These are phyloP conservation scores for Begonia masoniana DNA, from an alignment of 306 rosid species.

Conservation along the genomic window DNA sequence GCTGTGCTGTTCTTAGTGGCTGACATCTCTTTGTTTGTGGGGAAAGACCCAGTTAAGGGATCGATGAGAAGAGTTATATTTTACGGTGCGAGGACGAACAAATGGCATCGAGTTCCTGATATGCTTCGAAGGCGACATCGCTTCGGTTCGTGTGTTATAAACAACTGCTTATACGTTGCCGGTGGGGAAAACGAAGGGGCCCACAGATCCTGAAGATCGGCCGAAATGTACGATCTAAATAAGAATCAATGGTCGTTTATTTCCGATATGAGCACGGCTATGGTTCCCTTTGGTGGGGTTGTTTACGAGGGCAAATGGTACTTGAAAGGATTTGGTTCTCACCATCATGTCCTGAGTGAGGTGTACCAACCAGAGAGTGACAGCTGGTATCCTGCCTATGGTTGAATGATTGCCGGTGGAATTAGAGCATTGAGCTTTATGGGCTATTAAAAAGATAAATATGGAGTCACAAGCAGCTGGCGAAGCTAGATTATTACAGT, in stretches of 20 bases:
- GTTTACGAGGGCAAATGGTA: slow-evolving; percentile 85
- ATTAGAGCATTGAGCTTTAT: no score
- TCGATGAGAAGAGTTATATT: slow-evolving; percentile 97
- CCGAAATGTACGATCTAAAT: slow-evolving; percentile 89
- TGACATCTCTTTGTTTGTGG: slow-evolving; percentile 93
- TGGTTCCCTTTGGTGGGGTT: slow-evolving; percentile 97
- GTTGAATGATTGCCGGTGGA: slow-evolving; percentile 82
- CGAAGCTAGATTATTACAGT: no score
- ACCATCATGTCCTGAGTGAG: slow-evolving; percentile 83
- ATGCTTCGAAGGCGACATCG: slow-evolving; percentile 95
- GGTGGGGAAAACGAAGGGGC: slow-evolving; percentile 99
- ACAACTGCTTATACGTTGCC: slow-evolving; percentile 92
- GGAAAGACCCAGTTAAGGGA: slow-evolving; percentile 80
- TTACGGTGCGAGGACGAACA: slow-evolving; percentile 89
- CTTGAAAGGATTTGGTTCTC: slow-evolving; percentile 88
- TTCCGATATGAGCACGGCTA: slow-evolving; percentile 89
- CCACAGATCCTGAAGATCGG: slow-evolving; percentile 90
- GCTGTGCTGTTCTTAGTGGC: slow-evolving; percentile 98
- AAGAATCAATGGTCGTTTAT: slow-evolving; percentile 77
- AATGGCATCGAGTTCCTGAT: slow-evolving; percentile 97
- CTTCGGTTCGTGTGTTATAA: slow-evolving; percentile 91
- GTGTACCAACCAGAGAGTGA: slow-evolving; percentile 77
- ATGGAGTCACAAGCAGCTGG: no score
- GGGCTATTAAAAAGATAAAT: no score
- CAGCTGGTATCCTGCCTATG: slow-evolving; percentile 66